A percentile compares a stretch with the other conserved stretches of the same genome.
These are phyloP conservation scores for thale cress (Arabidopsis thaliana) DNA, from an alignment of 345 rosid genomes.

Conservation along the genomic window DNA sequence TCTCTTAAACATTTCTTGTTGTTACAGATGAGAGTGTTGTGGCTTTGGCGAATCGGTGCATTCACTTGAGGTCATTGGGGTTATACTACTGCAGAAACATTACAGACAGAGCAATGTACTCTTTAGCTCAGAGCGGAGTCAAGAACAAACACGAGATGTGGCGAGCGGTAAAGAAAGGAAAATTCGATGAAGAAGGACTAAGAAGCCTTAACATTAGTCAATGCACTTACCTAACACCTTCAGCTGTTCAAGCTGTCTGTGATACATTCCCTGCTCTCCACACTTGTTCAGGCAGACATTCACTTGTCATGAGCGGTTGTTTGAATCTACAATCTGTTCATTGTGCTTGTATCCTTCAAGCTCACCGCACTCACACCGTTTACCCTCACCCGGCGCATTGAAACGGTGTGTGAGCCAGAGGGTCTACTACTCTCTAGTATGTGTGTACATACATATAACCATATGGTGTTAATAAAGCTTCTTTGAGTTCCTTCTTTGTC, in stretches of 20 bases:
- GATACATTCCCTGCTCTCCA: slow-evolving; percentile 94
- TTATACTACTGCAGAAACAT: slow-evolving; percentile 89
- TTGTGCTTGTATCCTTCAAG: slow-evolving; percentile 81
- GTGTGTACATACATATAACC: slow-evolving; percentile 35
- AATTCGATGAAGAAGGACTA: slow-evolving; percentile 74
- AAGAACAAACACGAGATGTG: slow-evolving; percentile 68
- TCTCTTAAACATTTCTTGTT: not conserved
- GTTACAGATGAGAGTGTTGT: slow-evolving; percentile 80
- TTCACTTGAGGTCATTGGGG: slow-evolving; percentile 77
- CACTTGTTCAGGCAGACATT: slow-evolving; percentile 93
- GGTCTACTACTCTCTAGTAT: slow-evolving; percentile 21
- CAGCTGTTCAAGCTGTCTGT: slow-evolving; percentile 91
- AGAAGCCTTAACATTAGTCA: slow-evolving; percentile 92
- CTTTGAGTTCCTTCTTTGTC: slow-evolving; percentile 5
- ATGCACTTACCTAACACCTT: slow-evolving; percentile 93
- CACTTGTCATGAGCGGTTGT: slow-evolving; percentile 97
- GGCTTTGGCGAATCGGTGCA: slow-evolving; percentile 80
- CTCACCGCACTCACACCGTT: slow-evolving; percentile 56
- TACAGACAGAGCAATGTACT: slow-evolving; percentile 86
- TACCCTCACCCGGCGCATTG: slow-evolving; percentile 40
- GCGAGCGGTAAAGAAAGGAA: slow-evolving; percentile 51
- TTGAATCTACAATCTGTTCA: slow-evolving; percentile 82
- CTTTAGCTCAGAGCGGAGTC: slow-evolving; percentile 70
- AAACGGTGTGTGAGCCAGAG: slow-evolving; percentile 21
- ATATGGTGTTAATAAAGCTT: slow-evolving; percentile 26